Conservation (phyloP, 2,329 filamentous ascomycete species). For the Rutstroemia sp. region DNA sequence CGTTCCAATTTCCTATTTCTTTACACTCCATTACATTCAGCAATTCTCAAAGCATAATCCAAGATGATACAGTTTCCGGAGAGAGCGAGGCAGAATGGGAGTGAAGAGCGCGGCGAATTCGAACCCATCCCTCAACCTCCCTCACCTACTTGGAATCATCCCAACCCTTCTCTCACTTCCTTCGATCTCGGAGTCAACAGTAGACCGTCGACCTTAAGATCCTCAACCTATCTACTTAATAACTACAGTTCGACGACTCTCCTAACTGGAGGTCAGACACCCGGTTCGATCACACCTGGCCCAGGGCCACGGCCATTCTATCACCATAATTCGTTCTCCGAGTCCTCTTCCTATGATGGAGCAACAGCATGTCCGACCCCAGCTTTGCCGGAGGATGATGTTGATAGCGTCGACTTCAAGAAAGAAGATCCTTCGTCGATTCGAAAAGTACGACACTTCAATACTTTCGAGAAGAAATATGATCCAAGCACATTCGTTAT, state of each 20-base stretch:
- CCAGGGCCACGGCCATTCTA: background rate
- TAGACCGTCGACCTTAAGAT: background rate
- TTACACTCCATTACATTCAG: background rate
- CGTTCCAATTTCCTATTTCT: background rate
- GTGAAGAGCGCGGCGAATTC: conserved; percentile 2
- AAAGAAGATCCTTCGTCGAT: background rate
- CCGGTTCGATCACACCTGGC: background rate
- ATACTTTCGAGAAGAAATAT: background rate
- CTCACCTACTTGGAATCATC: background rate
- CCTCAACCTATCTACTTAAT: background rate
- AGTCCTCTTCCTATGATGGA: conserved; percentile 2
- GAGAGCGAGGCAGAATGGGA: background rate
- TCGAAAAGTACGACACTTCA: conserved; percentile 2
- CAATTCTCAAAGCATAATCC: background rate
- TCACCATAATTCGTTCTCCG: conserved; percentile 4
- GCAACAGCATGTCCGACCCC: conserved; percentile 6
- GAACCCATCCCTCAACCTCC: conserved; percentile 1
- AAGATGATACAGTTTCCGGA: conserved; percentile 6
- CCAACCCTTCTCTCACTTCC: background rate
- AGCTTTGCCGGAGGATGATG: background rate
- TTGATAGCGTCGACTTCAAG: conserved; percentile 1
- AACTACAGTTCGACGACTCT: conserved; percentile 4
- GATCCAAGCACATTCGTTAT: conserved; percentile 8
- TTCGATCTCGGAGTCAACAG: background rate
- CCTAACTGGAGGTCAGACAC: background rate